Evolutionary conservation across 805 yeast genomes (phyloP).

Genomic region (Schwanniomyces polymorphus): DNA sequence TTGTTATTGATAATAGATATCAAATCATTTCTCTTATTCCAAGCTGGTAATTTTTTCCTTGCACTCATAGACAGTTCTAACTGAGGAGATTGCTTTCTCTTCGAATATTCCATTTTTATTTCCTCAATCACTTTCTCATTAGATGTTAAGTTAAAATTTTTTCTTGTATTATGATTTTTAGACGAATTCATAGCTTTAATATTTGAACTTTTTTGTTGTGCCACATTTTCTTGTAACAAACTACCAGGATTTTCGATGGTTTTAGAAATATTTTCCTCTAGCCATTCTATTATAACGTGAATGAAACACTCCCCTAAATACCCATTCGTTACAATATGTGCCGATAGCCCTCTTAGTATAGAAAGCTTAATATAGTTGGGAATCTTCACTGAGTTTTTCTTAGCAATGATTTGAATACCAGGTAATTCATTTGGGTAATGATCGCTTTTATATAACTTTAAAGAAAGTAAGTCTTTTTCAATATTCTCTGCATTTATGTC

Average conservation of each 20-base stretch:
- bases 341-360: constrained; percentile 48
- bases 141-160: neutral
- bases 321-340: constrained; percentile 40
- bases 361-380: constrained; percentile 71
- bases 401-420: constrained; percentile 57
- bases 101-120: constrained; percentile 14
- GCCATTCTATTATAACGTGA: constrained; percentile 72
- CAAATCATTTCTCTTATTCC: constrained; percentile 62
- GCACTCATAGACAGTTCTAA: constrained; percentile 35
- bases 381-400: constrained; percentile 46
- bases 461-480: constrained; percentile 16
- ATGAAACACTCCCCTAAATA: constrained; percentile 71
- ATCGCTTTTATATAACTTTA: constrained; percentile 23
- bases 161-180: neutral
- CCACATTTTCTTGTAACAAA: constrained; percentile 26
- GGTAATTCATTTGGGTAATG: constrained; percentile 68
- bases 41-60: constrained; percentile 77
- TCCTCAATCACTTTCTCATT: constrained; percentile 4
- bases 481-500: constrained; percentile 18
- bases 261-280: constrained; percentile 58
- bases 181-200: constrained; percentile 12
- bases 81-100: constrained; percentile 27
- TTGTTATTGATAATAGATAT: constrained; percentile 55
- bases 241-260: constrained; percentile 78
- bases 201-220: neutral